Conservation (phyloP, 139 green algal genomes). For the Penium margaritaceum region DNA sequence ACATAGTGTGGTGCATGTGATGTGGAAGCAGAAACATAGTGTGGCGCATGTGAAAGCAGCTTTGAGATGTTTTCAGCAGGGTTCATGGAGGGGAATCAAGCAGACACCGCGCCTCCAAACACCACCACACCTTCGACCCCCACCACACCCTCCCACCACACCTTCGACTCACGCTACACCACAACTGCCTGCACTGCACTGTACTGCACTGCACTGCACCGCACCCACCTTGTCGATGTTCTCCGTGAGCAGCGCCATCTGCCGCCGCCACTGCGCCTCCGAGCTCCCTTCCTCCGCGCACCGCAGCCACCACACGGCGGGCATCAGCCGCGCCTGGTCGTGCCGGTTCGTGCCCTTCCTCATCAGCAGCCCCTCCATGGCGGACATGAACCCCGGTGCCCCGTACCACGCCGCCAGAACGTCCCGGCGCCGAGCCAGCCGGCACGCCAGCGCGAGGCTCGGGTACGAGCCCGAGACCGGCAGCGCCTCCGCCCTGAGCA, state of each 20-base stretch:
- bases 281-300: constrained; percentile 47
- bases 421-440: constrained; percentile 4
- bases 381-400: constrained; percentile 12
- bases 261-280: constrained; percentile 44
- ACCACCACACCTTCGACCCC: too few relatives aligned
- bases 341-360: constrained; percentile 59
- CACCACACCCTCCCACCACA: too few relatives aligned
- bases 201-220: too few relatives aligned
- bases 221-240: too few relatives aligned
- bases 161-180: too few relatives aligned
- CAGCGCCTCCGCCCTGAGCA: background rate
- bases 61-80: too few relatives aligned
- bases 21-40: background rate
- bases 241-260: too few relatives aligned
- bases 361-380: constrained; percentile 60
- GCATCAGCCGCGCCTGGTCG: constrained; percentile 55
- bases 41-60: too few relatives aligned
- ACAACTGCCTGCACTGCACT: too few relatives aligned
- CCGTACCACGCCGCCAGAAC: constrained; percentile 31
- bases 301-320: constrained; percentile 60
- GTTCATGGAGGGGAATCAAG: too few relatives aligned
- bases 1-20: background rate
- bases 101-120: too few relatives aligned
- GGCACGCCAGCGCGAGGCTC: constrained; percentile 38
- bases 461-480: constrained; percentile 22